These are phyloP conservation scores for Heliosperma pusillum DNA, from an alignment of 148 eudicot genomes.

Conservation along the genomic window DNA sequence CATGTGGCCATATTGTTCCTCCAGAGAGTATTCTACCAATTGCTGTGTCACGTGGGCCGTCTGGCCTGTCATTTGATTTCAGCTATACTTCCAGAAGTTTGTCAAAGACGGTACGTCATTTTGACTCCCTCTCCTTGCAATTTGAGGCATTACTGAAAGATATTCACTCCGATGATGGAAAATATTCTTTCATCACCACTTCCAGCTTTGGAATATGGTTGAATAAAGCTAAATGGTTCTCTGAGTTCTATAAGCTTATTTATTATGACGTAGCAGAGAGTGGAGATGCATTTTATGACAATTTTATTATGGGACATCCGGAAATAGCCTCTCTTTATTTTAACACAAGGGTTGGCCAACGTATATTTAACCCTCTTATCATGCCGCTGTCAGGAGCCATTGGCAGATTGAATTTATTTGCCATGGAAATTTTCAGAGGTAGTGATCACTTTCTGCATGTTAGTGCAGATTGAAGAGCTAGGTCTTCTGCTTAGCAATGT, in stretches of 20 bases:
- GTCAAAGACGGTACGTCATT: constrained; percentile 53
- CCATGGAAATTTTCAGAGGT: neutral
- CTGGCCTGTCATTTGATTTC: constrained; percentile 78
- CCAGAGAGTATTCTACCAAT: constrained; percentile 81
- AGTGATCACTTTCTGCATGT: constrained; percentile 7
- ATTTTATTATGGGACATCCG: no score
- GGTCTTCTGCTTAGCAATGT: constrained; percentile 84
- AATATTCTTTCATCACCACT: no score
- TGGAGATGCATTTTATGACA: no score
- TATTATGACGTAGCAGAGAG: neutral
- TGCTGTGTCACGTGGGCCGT: constrained; percentile 79
- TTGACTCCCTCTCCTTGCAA: neutral
- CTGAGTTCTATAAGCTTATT: neutral
- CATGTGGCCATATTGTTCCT: constrained; percentile 92
- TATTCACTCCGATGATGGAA: neutral
- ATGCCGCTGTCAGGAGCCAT: no score
- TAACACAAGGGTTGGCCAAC: no score
- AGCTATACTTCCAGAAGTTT: constrained; percentile 74
- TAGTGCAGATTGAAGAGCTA: constrained; percentile 73
- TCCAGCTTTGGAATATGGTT: neutral
- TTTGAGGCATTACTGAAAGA: neutral
- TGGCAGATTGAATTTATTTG: neutral
- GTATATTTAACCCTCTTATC: no score
- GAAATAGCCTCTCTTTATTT: no score
- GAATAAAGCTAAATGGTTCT: neutral